Evolutionary conservation across 2,329 filamentous ascomycete genomes (phyloP), one percentile per base, ranked within the genome.

Genomic region (Penicillium sclerotigenum): DNA sequence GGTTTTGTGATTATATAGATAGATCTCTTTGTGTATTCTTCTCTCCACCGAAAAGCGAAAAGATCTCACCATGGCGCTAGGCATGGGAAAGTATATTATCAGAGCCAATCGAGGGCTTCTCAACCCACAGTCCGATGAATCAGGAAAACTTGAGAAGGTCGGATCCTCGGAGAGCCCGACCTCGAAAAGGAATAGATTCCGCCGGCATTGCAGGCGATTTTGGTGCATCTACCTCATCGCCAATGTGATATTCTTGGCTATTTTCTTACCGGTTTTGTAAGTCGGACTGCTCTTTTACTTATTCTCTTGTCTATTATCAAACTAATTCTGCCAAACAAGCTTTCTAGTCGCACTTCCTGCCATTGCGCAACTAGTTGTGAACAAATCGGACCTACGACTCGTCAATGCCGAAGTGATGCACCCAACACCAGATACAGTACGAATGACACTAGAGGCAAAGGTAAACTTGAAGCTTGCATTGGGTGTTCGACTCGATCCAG

Each of bases 291-390:
- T 16, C 2, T 7, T 14, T 18, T 9, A 5, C 13, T n/a, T 22
- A 13, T 36, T 31, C 20, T 0, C 20, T 3, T 24, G 11, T 6
- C 22, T 20, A 26, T 29, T 6, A 11, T 18, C 31, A 37, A 33
- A 43, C 29, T 41, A 28, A 47, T 34, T 24, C 33, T 20, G 13
- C 28, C 2, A 20, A 18, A 24, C 11, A 40, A 81, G 79, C 29
- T 81, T 81, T 67, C 67, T 73, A 20, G 71, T 79, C 18, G 75
- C 77, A 8, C 71, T 81, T 28, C 79, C 79, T 1, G 73, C 73
- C n/a, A 74, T 80, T 31, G 73, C 78, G 1, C 77, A 79, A 57
- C 62, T 67, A 28, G 76, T 81, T 20, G 72, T 81, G 53, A 71
- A 76, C 28, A 61, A 71, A 20, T 75, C 79, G 26, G 60, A 69